Evolutionary conservation across 139 green algal genomes (phyloP).

Genomic region (Desmodesmus armatus): DNA sequence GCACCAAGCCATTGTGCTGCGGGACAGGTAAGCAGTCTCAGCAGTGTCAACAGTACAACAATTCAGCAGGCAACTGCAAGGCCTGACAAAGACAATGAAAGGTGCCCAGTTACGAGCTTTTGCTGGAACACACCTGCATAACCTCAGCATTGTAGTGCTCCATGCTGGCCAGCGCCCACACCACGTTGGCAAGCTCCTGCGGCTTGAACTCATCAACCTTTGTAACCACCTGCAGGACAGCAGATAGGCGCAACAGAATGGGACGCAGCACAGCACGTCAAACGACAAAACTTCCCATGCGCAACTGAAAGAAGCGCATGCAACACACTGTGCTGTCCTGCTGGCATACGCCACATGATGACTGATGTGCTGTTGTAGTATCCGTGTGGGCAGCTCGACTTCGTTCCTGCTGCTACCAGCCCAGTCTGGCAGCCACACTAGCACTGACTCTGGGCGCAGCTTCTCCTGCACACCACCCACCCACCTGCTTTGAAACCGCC

Average conservation of each 20-base stretch:
- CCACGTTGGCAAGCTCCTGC: constrained; percentile 78
- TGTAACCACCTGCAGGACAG: constrained; percentile 31
- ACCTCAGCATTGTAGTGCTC: constrained; percentile 53
- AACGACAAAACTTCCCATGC: too few relatives aligned
- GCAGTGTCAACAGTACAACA: neutral
- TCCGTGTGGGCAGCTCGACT: too few relatives aligned
- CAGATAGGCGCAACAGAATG: too few relatives aligned
- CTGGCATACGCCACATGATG: too few relatives aligned
- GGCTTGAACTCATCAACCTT: constrained; percentile 62
- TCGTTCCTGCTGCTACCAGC: too few relatives aligned
- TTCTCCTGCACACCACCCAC: neutral
- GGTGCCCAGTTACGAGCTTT: neutral
- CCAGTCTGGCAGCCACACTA: too few relatives aligned
- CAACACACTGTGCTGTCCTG: too few relatives aligned
- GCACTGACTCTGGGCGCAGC: too few relatives aligned
- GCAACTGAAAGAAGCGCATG: too few relatives aligned
- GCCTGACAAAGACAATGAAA: neutral
- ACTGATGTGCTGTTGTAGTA: too few relatives aligned
- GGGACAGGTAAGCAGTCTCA: neutral
- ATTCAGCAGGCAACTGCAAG: neutral
- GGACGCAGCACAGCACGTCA: too few relatives aligned
- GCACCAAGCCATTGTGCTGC: too few relatives aligned
- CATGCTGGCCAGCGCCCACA: constrained; percentile 68
- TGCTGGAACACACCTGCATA: constrained; percentile 31
- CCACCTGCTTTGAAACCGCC: constrained; percentile 44